A percentile compares a stretch with the other conserved stretches of the same genome.
Evolutionary conservation across 1,284 basidiomycete genomes (phyloP).

Genomic region (Trichosporon sp.): DNA sequence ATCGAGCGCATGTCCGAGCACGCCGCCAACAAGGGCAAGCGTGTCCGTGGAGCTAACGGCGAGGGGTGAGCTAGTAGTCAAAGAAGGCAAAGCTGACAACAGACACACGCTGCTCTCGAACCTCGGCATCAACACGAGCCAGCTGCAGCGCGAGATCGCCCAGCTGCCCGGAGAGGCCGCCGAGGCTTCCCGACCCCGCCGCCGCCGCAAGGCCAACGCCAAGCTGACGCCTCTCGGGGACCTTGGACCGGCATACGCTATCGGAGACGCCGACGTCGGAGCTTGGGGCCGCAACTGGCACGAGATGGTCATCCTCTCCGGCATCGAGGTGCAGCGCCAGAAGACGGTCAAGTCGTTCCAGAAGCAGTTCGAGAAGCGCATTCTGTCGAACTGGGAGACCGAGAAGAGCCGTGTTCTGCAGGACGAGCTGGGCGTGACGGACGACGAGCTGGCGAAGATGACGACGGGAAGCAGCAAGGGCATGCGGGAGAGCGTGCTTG

Average conservation of each 20-base stretch:
- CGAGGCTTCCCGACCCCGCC: conserved; percentile 15
- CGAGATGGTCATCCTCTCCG: conserved; percentile 46
- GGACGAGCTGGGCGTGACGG: conserved; percentile 47
- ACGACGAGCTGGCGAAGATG: conserved; percentile 40
- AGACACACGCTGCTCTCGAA: conserved; percentile 42
- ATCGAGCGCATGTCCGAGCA: conserved; percentile 45
- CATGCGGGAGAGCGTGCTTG: conserved; percentile 24
- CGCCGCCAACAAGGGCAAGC: conserved; percentile 36
- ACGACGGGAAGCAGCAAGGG: conserved; percentile 11
- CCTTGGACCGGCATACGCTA: conserved; percentile 31
- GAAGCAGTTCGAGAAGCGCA: conserved; percentile 42
- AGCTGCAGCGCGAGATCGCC: conserved; percentile 40
- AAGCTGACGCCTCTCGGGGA: conserved; percentile 28
- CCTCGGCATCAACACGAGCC: conserved; percentile 46
- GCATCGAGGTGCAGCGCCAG: conserved; percentile 45
- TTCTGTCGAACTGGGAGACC: conserved; percentile 42
- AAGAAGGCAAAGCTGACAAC: not conserved
- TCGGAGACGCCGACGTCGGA: conserved; percentile 37
- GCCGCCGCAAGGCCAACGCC: conserved; percentile 19
- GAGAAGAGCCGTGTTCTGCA: conserved; percentile 44
- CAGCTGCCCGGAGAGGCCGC: conserved; percentile 30
- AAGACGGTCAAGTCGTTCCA: conserved; percentile 44
- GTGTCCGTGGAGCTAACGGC: conserved; percentile 24
- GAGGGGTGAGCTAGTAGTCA: conserved; percentile 34
- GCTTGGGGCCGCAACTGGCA: conserved; percentile 48